A percentile compares a stretch with the other conserved stretches of the same genome.
These are phyloP conservation scores for Cymbopogon citratus DNA, from an alignment of 176 grass and related monocot species.

Conservation along the genomic window DNA sequence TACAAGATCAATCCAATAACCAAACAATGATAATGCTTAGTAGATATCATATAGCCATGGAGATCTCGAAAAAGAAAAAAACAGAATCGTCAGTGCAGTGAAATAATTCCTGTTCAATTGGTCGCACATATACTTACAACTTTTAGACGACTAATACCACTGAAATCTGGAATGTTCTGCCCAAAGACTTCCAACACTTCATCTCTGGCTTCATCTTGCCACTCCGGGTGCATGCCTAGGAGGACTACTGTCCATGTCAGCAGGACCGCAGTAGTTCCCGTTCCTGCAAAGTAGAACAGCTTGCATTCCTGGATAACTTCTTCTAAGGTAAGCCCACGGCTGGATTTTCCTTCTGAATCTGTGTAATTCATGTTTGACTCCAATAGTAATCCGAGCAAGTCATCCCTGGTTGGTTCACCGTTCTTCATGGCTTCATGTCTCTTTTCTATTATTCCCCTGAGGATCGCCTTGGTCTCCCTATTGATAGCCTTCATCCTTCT, in stretches of 20 bases:
- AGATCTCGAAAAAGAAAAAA: too few relatives aligned
- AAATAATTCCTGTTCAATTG: too few relatives aligned
- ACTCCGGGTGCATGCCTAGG: slow-evolving; percentile 69
- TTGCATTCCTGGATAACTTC: slow-evolving; percentile 75
- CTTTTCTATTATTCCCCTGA: slow-evolving; percentile 59
- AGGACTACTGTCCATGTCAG: slow-evolving; percentile 58
- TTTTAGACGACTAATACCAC: slow-evolving; percentile 42
- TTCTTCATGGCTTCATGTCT: slow-evolving; percentile 36
- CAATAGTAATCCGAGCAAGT: slow-evolving; percentile 60
- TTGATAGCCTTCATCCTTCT: slow-evolving; percentile 51
- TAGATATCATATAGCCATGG: too few relatives aligned
- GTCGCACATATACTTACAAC: slow-evolving; percentile 28
- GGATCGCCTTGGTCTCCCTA: slow-evolving; percentile 32
- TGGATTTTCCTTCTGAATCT: slow-evolving; percentile 32
- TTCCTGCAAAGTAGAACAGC: slow-evolving; percentile 80
- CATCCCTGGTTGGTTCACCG: slow-evolving; percentile 23
- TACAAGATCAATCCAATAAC: too few relatives aligned
- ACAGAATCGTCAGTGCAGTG: too few relatives aligned
- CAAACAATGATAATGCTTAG: too few relatives aligned
- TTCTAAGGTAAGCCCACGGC: slow-evolving; percentile 38
- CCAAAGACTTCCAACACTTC: slow-evolving; percentile 56
- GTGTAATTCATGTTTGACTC: slow-evolving; percentile 51
- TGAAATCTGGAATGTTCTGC: slow-evolving; percentile 47
- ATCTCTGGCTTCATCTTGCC: slow-evolving; percentile 63
- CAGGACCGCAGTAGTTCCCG: slow-evolving; percentile 53